Evolutionary conservation across 2,329 filamentous ascomycete species (phyloP).

Genomic region (Talaromyces sp.): DNA sequence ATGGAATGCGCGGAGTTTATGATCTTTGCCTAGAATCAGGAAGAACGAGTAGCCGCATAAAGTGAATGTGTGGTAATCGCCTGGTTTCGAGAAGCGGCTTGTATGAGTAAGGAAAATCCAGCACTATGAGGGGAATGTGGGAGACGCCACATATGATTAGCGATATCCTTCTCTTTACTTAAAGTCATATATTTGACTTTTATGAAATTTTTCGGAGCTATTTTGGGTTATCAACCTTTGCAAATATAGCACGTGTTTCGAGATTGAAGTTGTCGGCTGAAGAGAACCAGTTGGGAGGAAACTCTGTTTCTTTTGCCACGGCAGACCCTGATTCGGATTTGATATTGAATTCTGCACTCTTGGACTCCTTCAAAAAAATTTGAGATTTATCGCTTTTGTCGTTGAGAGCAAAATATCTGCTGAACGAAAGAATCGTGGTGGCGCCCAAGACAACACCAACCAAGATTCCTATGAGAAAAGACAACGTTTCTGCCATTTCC

Average conservation of each 20-base stretch:
- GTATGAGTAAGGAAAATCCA: conserved; percentile 39
- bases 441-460: not conserved
- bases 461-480: conserved; percentile 19
- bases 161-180: not conserved
- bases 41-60: conserved; percentile 58
- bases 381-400: not conserved
- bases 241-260: conserved; percentile 50
- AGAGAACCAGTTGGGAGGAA: conserved; percentile 40
- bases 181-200: not conserved
- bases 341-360: not conserved
- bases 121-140: conserved; percentile 22
- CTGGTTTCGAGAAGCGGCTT: conserved; percentile 36
- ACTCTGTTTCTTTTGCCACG: conserved; percentile 41
- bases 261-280: conserved; percentile 46
- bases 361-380: too few species aligned
- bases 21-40: conserved; percentile 50
- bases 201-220: not conserved
- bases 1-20: conserved; percentile 58
- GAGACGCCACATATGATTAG: not conserved
- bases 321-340: not conserved
- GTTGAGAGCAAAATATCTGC: not conserved
- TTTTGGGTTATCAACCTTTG: conserved; percentile 36
- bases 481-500: conserved; percentile 2
- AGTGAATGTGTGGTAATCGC: conserved; percentile 55
- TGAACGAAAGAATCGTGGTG: not conserved